Base-by-base conservation (phyloP, 495 filamentous ascomycete species). In the Penicillium robsamsonii region DNA sequence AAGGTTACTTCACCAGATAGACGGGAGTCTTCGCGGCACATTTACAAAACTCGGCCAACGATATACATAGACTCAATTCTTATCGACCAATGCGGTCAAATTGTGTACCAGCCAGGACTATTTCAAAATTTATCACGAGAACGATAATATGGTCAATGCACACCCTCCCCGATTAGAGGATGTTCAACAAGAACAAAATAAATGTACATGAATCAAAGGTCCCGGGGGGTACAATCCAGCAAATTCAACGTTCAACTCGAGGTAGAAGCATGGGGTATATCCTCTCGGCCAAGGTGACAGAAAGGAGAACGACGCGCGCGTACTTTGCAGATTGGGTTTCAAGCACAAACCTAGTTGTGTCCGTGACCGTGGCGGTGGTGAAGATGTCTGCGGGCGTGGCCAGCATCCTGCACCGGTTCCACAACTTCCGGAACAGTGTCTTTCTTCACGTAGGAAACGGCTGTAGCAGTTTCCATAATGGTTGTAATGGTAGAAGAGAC, bases 291-390 rank as follows among this genome's bases (percentile, higher is more conserved):
- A 50, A 43, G 24, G 42, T 9, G 7, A 51, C 33, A n/a, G 43
- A 10, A 29, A 25, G n/a, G 33, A 59, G 42, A 18, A 7, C 45
- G 25, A 67, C 56, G 58, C 59, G 44, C 57, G 53, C 57, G 58
- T 56, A 41, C 31, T 27, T 40, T 25, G 49, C 42, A 50, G 37
- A 31, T n/a, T 1, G 27, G 30, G 20, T 45, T 38, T 24, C 15
- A n/a, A 20, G 8, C 29, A 54, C 17, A 64, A 30, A 57, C 51
- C 20, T 41, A 50, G 31, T 58, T 60, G 58, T 68, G 61, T 43
- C 45, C 8, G 52, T 65, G 70, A 13, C 65, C 64, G 29, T 69
- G 67, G 54, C 64, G 63, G 43, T 69, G 66, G 40, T 70, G 66
- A 50, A 46, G 44, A 31, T 67, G 66, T 50, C 61, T 56, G 33